Conservation (phyloP, 495 filamentous ascomycete species). For the Penicillium daleae region DNA sequence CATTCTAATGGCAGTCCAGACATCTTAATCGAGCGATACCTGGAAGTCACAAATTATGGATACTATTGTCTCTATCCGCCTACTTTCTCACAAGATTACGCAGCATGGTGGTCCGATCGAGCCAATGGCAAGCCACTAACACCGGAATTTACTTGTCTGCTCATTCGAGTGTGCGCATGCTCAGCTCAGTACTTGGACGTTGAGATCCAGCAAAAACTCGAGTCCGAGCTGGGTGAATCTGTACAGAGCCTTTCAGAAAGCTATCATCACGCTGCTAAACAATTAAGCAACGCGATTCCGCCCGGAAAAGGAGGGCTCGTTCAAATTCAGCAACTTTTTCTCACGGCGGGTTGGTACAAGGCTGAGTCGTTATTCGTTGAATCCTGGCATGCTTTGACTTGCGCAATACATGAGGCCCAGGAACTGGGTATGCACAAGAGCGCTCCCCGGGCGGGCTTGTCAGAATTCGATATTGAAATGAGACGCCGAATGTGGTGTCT, state of each 20-base stretch:
- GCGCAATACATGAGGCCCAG: conserved; percentile 53
- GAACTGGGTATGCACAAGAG: conserved; percentile 56
- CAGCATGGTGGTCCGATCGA: conserved; percentile 50
- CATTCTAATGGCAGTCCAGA: conserved; percentile 37
- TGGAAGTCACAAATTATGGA: conserved; percentile 51
- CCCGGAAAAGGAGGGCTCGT: conserved; percentile 51
- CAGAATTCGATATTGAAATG: conserved; percentile 47
- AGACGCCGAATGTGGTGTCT: conserved; percentile 44
- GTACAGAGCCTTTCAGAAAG: conserved; percentile 41
- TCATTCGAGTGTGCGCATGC: conserved; percentile 57
- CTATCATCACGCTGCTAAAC: conserved; percentile 48
- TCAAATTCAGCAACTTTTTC: conserved; percentile 56
- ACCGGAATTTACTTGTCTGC: conserved; percentile 53
- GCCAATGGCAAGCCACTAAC: conserved; percentile 33
- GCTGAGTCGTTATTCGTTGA: conserved; percentile 56
- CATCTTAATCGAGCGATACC: conserved; percentile 52
- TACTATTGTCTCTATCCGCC: conserved; percentile 55
- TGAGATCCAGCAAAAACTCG: conserved; percentile 46
- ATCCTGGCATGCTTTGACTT: conserved; percentile 53
- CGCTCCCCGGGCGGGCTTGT: conserved; percentile 35
- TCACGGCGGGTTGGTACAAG: conserved; percentile 57
- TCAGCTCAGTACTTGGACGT: conserved; percentile 47
- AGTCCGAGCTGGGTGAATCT: conserved; percentile 48
- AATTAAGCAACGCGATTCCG: conserved; percentile 47
- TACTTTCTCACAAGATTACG: conserved; percentile 51